Percentiles rank a stretch among this genome's conserved stretches.
Conservation (phyloP, 129 eudicot species). For the Centrapalus pauciflorus region DNA sequence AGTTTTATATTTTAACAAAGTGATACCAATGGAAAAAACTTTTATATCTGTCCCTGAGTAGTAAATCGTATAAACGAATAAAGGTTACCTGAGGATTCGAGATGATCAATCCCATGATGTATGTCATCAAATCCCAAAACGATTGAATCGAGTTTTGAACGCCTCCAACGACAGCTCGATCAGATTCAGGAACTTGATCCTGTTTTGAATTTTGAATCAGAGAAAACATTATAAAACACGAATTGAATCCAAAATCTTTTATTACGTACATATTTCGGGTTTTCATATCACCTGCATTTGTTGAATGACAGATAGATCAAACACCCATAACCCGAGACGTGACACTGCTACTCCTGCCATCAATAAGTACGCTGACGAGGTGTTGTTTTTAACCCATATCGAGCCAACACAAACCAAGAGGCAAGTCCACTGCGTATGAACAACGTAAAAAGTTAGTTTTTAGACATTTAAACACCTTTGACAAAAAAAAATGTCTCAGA, state of each 20-base stretch:
- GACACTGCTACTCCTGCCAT: conserved; percentile 87
- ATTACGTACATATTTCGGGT: neutral
- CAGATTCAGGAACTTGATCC: conserved; percentile 79
- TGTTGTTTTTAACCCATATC: conserved; percentile 48
- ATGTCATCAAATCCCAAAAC: conserved; percentile 76
- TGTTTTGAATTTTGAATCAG: conserved; percentile 25
- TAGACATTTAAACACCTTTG: neutral
- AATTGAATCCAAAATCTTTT: neutral
- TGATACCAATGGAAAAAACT: too few relatives aligned
- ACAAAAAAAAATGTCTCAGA: neutral
- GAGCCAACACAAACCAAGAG: conserved; percentile 83
- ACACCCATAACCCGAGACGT: conserved; percentile 89
- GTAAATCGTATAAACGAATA: neutral
- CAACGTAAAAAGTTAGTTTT: neutral
- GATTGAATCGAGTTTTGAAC: conserved; percentile 93
- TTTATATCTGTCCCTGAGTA: too few relatives aligned
- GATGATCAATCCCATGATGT: conserved; percentile 78
- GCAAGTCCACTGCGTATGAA: conserved; percentile 63
- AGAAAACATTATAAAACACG: neutral
- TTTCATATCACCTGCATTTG: conserved; percentile 73
- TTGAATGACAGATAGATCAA: conserved; percentile 87
- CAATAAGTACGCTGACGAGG: conserved; percentile 53
- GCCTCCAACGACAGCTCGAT: conserved; percentile 85
- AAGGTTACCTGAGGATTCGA: conserved; percentile 79
- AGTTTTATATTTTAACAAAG: too few relatives aligned